Base-by-base conservation (phyloP, 2,329 filamentous ascomycete genomes). In the Alternaria sp. region DNA sequence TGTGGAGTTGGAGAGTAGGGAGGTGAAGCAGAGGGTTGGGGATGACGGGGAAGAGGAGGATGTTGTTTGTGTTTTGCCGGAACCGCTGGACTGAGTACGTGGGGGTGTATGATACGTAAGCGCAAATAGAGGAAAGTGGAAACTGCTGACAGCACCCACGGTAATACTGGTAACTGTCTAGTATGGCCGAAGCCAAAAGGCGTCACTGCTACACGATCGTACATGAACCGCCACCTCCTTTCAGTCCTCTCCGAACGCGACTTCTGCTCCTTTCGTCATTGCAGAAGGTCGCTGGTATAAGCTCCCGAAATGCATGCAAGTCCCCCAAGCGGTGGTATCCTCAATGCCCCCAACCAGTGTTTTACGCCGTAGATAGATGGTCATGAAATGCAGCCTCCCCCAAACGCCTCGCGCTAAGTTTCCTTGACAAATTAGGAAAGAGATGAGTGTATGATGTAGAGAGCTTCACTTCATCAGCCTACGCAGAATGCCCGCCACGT, bases 321-420 rank as follows among this genome's bases (percentile, higher is more conserved):
- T 45, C 41, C 58, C 53, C 26, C 44, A 67, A 63, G 66, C 61
- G 53, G 49, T 70, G 69, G 71, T 71, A 73, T 71, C 47, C 63
- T 66, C 62, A 60, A 63, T 61, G 20, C 37, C 55, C 53, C 46
- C 26, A 46, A 46, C n/a, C 51, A 51, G 54, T 33, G 21, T 43
- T 23, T 30, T 67, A 57, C 66, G 64, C 66, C 64, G 45, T 58
- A 58, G 62, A 64, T 64, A 69, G 47, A 67, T 65, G 53, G 53
- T 61, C 65, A 55, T 61, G 46, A 65, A 18, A 65, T 63, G 49
- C 47, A 26, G 49, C 44, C 45, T 53, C 20, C 21, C 59, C 51
- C 53, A 61, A 71, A 73, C 71, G 65, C 68, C 70, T 43, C 60
- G 57, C 63, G 70, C 68, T 70, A 72, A 70, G 65, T 64, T 55